Evolutionary conservation across 371 early-diverging fungal species (phyloP).

Genomic region (Haplosporangium sp.): DNA sequence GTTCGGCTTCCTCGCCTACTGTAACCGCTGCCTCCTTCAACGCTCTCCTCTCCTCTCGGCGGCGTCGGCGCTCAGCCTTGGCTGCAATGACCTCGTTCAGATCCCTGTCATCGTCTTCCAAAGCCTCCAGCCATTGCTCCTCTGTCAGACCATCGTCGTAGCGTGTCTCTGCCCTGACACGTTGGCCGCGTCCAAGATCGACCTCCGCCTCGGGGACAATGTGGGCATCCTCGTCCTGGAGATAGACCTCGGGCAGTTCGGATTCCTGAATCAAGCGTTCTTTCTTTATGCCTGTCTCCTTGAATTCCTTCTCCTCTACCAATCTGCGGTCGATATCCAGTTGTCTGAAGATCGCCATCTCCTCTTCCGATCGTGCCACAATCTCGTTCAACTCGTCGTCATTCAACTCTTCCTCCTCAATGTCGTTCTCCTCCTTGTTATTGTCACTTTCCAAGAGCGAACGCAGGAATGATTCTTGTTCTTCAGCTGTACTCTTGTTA

Average conservation of each 20-base stretch:
- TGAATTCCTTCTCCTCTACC: conserved; percentile 53
- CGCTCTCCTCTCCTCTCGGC: conserved; percentile 42
- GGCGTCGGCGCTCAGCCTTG: conserved; percentile 63
- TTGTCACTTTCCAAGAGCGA: conserved; percentile 83
- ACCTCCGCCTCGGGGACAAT: conserved; percentile 57
- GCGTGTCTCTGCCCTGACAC: conserved; percentile 73
- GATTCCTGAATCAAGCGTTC: conserved; percentile 85
- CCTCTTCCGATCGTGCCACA: conserved; percentile 81
- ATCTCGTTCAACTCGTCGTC: conserved; percentile 92
- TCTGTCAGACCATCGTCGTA: conserved; percentile 96
- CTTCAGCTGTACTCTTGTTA: conserved; percentile 93
- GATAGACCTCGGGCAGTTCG: conserved; percentile 90
- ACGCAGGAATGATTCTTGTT: conserved; percentile 91
- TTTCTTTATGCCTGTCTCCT: conserved; percentile 59
- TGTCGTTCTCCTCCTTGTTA: conserved; percentile 73
- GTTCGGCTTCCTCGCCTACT: conserved; percentile 30
- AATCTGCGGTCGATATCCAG: conserved; percentile 78
- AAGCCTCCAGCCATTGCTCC: conserved; percentile 87
- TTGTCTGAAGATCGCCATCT: conserved; percentile 73
- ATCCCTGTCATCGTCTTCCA: conserved; percentile 73
- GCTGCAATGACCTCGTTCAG: conserved; percentile 69
- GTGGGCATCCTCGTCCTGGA: conserved; percentile 66
- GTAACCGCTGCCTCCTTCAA: conserved; percentile 26
- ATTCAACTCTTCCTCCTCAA: conserved; percentile 83
- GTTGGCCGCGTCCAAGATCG: conserved; percentile 79